Conservation (phyloP, 768 basidiomycete genomes). For the Suillus variegatus region DNA sequence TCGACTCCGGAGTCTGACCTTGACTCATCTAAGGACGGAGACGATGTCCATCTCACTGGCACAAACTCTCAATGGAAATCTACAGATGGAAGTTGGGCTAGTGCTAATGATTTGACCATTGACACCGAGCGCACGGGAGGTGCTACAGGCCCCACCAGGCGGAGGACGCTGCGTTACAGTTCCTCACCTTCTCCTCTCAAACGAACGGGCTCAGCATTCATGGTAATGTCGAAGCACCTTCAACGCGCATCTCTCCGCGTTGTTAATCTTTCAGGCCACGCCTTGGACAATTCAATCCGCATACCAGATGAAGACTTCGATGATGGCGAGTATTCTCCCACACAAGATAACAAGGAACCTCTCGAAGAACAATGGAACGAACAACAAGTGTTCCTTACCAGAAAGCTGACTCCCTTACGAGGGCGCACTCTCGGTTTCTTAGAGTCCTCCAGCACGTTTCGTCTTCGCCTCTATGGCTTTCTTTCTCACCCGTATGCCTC, state of each 20-base stretch:
- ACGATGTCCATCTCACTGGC: slow-evolving; percentile 57
- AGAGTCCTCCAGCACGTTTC: slow-evolving; percentile 64
- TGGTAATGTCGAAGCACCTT: slow-evolving; percentile 55
- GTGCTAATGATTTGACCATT: slow-evolving; percentile 23
- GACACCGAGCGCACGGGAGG: slow-evolving; percentile 55
- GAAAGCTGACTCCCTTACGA: slow-evolving; percentile 54
- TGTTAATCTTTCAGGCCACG: slow-evolving; percentile 71
- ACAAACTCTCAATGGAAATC: slow-evolving; percentile 45
- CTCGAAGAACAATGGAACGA: slow-evolving; percentile 30
- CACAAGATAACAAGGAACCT: slow-evolving; percentile 39
- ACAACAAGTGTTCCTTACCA: slow-evolving; percentile 39
- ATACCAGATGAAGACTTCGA: slow-evolving; percentile 50
- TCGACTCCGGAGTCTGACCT: slow-evolving; percentile 28
- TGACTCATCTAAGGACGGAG: slow-evolving; percentile 55
- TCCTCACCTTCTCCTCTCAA: slow-evolving; percentile 58
- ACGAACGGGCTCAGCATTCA: slow-evolving; percentile 60
- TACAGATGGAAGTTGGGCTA: slow-evolving; percentile 27
- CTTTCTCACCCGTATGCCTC: slow-evolving; percentile 69
- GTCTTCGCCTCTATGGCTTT: slow-evolving; percentile 65
- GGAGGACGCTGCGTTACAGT: slow-evolving; percentile 50
- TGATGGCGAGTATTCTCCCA: slow-evolving; percentile 21
- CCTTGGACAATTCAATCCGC: slow-evolving; percentile 59
- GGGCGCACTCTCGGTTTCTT: slow-evolving; percentile 81
- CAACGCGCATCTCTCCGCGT: slow-evolving; percentile 74
- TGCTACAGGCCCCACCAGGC: slow-evolving; percentile 38